Base-by-base conservation (phyloP, 2,329 filamentous ascomycete genomes). In the Lithohypha guttulata region DNA sequence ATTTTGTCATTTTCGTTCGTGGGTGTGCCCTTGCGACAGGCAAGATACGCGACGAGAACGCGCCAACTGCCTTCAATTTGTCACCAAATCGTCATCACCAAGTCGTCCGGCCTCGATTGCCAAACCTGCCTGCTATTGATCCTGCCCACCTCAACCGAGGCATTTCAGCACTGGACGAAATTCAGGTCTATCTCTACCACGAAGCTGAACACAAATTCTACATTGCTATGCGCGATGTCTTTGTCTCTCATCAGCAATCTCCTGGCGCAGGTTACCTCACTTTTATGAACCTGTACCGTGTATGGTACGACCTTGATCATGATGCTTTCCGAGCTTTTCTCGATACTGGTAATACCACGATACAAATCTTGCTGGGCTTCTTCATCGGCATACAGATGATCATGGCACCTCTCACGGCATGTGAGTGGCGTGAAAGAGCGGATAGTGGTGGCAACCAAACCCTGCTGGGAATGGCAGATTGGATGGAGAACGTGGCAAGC, bases 351-450 rank as follows among this genome's bases (percentile, higher is more conserved):
- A 69, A 70, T 37, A 50, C 50, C 30, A 45, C 63, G 3, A 57
- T 63, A 1, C 63, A 62, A 19, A 59, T 69, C 3, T 51, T 70
- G 4, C 56, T 69, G 4, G 56, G 61, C 5, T 65, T 69, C 46
- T 69, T 67, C 47, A 58, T 70, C n/a, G 59, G 62, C 1, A 48
- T 68, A 0, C 63, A 69, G 36, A 54, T 64, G 1, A 52, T 69
- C 4, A 56, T 70, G 41, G 56, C 57, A 4, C 64, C 64, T 0
- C 59, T 68, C 4, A 43, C 55, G 2, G 45, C 50, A 18, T 49
- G 51, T 6, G 55, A 58, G 31, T 56, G 47, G 42, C 52, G 53
- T 0, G 46, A 54, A 2, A 47, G 48, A 6, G 30, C 42, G 23
- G 32, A 48, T 34, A 28, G 22, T 7, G 19, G 42, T 20, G n/a